These are phyloP conservation scores for Filosporella fistucella DNA, from an alignment of 495 filamentous ascomycete genomes.

Conservation along the genomic window DNA sequence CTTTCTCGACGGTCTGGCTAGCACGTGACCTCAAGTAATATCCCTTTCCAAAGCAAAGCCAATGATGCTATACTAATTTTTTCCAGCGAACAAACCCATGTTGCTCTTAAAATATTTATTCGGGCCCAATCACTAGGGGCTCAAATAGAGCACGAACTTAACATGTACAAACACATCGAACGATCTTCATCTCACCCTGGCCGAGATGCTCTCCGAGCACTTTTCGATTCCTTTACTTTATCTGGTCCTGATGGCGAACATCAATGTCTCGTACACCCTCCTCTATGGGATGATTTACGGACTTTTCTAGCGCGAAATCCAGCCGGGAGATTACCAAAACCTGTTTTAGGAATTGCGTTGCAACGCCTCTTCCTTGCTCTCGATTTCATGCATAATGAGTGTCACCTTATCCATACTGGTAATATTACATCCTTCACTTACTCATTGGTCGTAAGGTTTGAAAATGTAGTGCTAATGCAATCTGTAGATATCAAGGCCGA, in stretches of 20 bases:
- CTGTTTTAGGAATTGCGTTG: constrained; percentile 22
- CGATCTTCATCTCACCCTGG: constrained; percentile 20
- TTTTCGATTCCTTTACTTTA: constrained; percentile 25
- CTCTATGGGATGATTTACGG: constrained; percentile 13
- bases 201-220: constrained; percentile 25
- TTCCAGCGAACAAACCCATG: constrained; percentile 4
- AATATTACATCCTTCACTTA: background rate
- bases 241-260: constrained; percentile 14
- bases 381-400: constrained; percentile 28
- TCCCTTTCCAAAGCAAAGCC: too few relatives aligned
- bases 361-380: constrained; percentile 27
- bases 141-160: constrained; percentile 19
- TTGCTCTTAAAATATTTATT: constrained; percentile 19
- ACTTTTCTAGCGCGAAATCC: background rate
- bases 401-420: constrained; percentile 26
- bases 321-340: constrained; percentile 19
- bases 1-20: constrained; percentile 49
- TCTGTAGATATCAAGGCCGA: constrained; percentile 21
- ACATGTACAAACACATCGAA: constrained; percentile 24
- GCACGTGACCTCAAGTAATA: constrained; percentile 43
- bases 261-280: constrained; percentile 12
- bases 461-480: background rate
- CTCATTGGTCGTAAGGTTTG: too few relatives aligned
- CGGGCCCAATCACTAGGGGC: too few relatives aligned
- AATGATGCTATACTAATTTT: too few relatives aligned